Conservation (phyloP, 1,139 yeast species). For the Torulaspora pretoriensis region DNA sequence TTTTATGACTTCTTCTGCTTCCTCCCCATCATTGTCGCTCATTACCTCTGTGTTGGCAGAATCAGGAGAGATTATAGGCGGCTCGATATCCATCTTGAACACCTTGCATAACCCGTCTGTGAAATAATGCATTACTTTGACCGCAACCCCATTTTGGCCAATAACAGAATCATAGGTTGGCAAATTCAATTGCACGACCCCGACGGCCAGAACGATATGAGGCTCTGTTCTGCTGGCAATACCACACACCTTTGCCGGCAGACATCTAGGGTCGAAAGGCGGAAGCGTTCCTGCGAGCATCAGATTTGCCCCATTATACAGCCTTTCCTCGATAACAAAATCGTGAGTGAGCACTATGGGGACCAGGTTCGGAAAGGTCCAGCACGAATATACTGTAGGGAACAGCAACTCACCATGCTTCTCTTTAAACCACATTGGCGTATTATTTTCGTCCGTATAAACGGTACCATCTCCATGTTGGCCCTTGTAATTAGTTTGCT, state of each 20-base stretch:
- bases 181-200: slow-evolving; percentile 56
- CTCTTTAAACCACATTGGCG: slow-evolving; percentile 69
- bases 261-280: slow-evolving; percentile 54
- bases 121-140: slow-evolving; percentile 50
- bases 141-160: slow-evolving; percentile 66
- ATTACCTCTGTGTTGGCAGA: slow-evolving; percentile 15
- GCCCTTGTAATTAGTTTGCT: slow-evolving; percentile 63
- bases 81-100: slow-evolving; percentile 44
- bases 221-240: slow-evolving; percentile 62
- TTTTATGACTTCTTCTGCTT: slow-evolving; percentile 8
- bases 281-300: slow-evolving; percentile 89
- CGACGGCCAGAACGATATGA: slow-evolving; percentile 68
- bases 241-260: slow-evolving; percentile 61
- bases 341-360: slow-evolving; percentile 71
- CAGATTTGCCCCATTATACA: slow-evolving; percentile 77
- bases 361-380: slow-evolving; percentile 63
- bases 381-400: slow-evolving; percentile 71
- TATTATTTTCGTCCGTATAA: slow-evolving; percentile 57
- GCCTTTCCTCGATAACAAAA: slow-evolving; percentile 53
- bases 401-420: slow-evolving; percentile 49
- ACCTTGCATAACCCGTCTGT: slow-evolving; percentile 52
- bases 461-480: slow-evolving; percentile 56
- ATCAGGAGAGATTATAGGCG: slow-evolving; percentile 36
- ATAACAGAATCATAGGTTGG: slow-evolving; percentile 42
- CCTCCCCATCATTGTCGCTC: not conserved